Base-by-base conservation (phyloP, 805 yeast species). In the Metschnikowia kofuensis region DNA sequence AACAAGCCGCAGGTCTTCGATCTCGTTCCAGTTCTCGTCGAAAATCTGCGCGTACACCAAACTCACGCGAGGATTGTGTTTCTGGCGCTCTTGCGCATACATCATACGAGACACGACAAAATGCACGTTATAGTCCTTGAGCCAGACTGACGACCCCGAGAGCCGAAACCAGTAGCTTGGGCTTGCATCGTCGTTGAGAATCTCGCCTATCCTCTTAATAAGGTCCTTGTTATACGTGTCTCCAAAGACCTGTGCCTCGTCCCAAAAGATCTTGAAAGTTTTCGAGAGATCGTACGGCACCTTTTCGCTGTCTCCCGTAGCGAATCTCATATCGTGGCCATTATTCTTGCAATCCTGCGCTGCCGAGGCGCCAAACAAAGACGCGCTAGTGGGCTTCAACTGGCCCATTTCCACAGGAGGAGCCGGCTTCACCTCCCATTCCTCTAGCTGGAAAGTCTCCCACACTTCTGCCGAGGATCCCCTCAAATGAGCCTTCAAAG, bases 121-220 rank as follows among this genome's bases (percentile, higher is more conserved):
- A 35, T 62, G 66, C 1, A 59, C 47, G 15, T 53, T 49, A 29
- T 52, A 52, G 15, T 61, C 55, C n/a, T 59, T 54, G 31, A 62
- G 56, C 62, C 64, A 62, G 6, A 57, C 63, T 2, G 59, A 52
- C 0, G 64, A 57, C 13, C 63, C 60, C 13, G 57, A 48, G 47
- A 59, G 49, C 32, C 61, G 40, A 39, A 54, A 59, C 65, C 65
- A 62, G 32, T 42, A 40, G 13, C 36, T 39, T 8, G 43, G 10
- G 6, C 40, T 28, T 10, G 44, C 15, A 3, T 53, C 38, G 2
- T 39, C 35, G 10, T 37, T 16, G 21, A 51, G 16, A 36, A 41
- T 42, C 4, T 38, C 38, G 28, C 35, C 38, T 10, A 54, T 36
- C 8, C 48, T 26, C 11, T 46, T 49, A 1, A 21, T 35, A 6